A percentile compares a stretch with the other conserved stretches of the same genome.
These are phyloP conservation scores for Metarhizium anisopliae DNA, from an alignment of 2,329 filamentous ascomycete species.

Conservation along the genomic window DNA sequence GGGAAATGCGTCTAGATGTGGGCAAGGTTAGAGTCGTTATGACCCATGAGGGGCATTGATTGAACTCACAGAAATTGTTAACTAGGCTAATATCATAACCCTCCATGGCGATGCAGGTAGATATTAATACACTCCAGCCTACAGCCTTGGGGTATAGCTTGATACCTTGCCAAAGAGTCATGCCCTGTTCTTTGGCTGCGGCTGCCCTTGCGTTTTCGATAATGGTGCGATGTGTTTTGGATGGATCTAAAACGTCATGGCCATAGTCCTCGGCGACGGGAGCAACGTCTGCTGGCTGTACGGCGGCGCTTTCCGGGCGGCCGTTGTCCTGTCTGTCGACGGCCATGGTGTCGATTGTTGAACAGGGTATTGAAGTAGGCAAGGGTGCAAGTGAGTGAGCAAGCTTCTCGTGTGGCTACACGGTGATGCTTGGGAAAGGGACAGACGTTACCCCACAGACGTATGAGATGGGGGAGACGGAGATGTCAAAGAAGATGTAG, in stretches of 20 bases:
- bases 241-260: conserved; percentile 10
- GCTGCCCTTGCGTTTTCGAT: conserved; percentile 32
- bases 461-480: too few relatives aligned
- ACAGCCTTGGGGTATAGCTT: conserved; percentile 81
- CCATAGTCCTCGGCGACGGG: conserved; percentile 7
- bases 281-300: conserved; percentile 7
- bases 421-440: too few relatives aligned
- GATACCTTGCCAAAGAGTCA: conserved; percentile 69
- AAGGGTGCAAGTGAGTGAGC: neutral
- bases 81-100: conserved; percentile 77
- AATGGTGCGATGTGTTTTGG: conserved; percentile 19
- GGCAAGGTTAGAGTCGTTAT: neutral
- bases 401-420: neutral
- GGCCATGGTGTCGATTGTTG: neutral
- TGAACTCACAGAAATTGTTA: conserved; percentile 61
- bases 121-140: conserved; percentile 74
- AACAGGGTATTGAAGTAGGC: too few relatives aligned
- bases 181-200: conserved; percentile 54
- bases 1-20: conserved; percentile 37
- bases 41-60: too few relatives aligned
- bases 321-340: neutral
- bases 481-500: too few relatives aligned
- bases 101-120: conserved; percentile 88
- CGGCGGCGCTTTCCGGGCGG: neutral
- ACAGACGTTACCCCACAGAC: too few relatives aligned